phyloP scores from a whole-genome alignment of 1,284 basidiomycete genomes.

The Tausonia pullulans region DNA sequence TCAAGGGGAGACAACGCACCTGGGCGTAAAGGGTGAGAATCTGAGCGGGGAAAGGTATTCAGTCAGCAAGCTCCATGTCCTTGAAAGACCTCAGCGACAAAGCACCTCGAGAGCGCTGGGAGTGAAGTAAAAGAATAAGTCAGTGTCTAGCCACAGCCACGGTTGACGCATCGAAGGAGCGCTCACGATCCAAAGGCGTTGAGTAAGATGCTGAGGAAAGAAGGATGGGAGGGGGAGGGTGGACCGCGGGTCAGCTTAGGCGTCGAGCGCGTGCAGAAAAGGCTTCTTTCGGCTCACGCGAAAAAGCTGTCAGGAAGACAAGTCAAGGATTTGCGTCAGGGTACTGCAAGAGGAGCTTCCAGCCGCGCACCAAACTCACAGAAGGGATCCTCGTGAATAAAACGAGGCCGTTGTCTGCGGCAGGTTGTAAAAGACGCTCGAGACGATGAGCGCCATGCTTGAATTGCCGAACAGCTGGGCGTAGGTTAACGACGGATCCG shows the following conservation, averaged over 20 bases:
- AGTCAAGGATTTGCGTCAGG: too few species aligned
- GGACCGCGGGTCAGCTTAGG: constrained; percentile 18
- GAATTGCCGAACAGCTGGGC: constrained; percentile 36
- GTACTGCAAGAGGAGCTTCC: background rate
- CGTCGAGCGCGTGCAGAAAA: too few species aligned
- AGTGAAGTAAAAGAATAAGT: too few species aligned
- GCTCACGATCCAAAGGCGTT: constrained; percentile 27
- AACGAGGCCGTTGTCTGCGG: constrained; percentile 12
- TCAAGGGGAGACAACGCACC: too few species aligned
- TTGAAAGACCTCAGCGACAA: background rate
- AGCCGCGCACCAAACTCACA: background rate
- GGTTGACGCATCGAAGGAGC: constrained; percentile 24
- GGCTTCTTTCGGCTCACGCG: too few species aligned
- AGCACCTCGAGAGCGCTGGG: constrained; percentile 22
- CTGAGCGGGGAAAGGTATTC: constrained; percentile 20
- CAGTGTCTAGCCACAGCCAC: constrained; percentile 8
- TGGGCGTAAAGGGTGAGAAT: constrained; percentile 37
- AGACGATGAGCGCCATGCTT: constrained; percentile 36
- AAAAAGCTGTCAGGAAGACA: too few species aligned
- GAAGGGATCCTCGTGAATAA: constrained; percentile 19
- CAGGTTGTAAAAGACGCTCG: constrained; percentile 36
- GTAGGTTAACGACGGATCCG: constrained; percentile 34
- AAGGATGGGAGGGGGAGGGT: constrained; percentile 30
- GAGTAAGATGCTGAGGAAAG: constrained; percentile 39
- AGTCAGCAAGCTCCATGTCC: background rate